Base-by-base conservation (phyloP, 768 basidiomycete genomes). In the Phylloporus sp. region DNA sequence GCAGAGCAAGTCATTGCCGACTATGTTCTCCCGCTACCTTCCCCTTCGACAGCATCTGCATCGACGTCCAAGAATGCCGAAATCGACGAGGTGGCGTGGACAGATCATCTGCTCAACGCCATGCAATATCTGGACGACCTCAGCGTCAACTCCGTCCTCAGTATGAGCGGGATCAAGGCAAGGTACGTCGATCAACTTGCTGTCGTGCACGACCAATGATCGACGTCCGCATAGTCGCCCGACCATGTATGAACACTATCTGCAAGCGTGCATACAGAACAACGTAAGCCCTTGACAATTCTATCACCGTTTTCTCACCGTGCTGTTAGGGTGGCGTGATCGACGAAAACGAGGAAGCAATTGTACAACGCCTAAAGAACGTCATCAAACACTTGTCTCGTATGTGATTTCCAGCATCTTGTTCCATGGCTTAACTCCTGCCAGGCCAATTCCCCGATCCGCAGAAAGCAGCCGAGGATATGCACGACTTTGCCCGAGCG, bases 31-130 rank as follows among this genome's bases (percentile, higher is more conserved):
- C 95, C 95, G 0, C 69, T 94, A 0, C 91, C 93, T 0, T 67
- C 72, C 2, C 35, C 66, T 46, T 63, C 74, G 14, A 38, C 49
- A 11, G 39, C 20, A 21, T 63, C 75, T 0, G 59, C 74, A 6
- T 74, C 76, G 6, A 71, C 71, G 13, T 71, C 64, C 17, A 74
- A 65, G 55, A 74, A 63, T 5, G 65, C 63, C 24, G 85, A 86
- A 23, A 68, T 84, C 4, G 90, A 94, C 52, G 92, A 95, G 58
- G 72, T 68, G 0, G 76, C 78, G 0, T 98, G 94, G 94, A 88
- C 88, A 0, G 92, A 96, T 57, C 74, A 84, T 18, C 63, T 96
- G 28, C 71, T 98, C 14, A 73, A 75, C 31, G 81, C 83, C 1
- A 82, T 93, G 79, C 73, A 73, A 28, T 75, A 76, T 54, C 68